Evolutionary conservation across 2,329 filamentous ascomycete species (phyloP).

Genomic region (Escovopsis sp.): DNA sequence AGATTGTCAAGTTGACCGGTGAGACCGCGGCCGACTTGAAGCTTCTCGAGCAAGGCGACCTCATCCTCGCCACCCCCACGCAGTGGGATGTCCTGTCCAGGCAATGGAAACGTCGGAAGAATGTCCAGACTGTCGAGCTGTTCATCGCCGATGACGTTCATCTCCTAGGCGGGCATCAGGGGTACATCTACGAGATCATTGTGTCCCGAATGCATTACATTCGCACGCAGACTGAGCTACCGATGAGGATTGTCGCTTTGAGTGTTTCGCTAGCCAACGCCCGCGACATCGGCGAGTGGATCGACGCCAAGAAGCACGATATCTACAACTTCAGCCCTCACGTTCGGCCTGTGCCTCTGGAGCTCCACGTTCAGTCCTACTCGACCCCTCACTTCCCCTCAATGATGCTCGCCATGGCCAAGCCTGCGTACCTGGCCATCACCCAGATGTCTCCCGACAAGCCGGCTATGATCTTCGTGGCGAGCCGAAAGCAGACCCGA

Average conservation of each 20-base stretch:
- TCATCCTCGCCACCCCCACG: constrained; percentile 79
- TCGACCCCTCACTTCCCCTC: constrained; percentile 94
- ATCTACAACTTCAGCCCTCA: constrained; percentile 98
- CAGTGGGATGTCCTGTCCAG: constrained; percentile 96
- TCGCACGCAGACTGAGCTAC: constrained; percentile 69
- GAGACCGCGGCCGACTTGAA: constrained; percentile 86
- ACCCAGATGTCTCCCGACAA: constrained; percentile 79
- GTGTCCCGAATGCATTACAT: constrained; percentile 98
- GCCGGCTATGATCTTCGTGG: constrained; percentile 82
- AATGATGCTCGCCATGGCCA: constrained; percentile 96
- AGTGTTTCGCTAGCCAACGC: constrained; percentile 89
- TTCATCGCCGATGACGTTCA: constrained; percentile 95
- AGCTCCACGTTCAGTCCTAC: constrained; percentile 91
- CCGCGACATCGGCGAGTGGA: constrained; percentile 91
- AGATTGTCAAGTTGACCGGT: constrained; percentile 83
- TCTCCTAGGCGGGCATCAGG: constrained; percentile 71
- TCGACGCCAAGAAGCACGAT: constrained; percentile 92
- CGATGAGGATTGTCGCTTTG: constrained; percentile 75
- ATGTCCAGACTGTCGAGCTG: constrained; percentile 75
- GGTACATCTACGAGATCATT: constrained; percentile 88
- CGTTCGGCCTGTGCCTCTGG: constrained; percentile 73
- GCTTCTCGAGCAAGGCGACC: constrained; percentile 70
- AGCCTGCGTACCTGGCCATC: constrained; percentile 81
- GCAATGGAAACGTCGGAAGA: constrained; percentile 94
- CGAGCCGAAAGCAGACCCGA: constrained; percentile 83